Evolutionary conservation across 768 basidiomycete genomes (phyloP).

Genomic region (Chlorophyllum brunneum): DNA sequence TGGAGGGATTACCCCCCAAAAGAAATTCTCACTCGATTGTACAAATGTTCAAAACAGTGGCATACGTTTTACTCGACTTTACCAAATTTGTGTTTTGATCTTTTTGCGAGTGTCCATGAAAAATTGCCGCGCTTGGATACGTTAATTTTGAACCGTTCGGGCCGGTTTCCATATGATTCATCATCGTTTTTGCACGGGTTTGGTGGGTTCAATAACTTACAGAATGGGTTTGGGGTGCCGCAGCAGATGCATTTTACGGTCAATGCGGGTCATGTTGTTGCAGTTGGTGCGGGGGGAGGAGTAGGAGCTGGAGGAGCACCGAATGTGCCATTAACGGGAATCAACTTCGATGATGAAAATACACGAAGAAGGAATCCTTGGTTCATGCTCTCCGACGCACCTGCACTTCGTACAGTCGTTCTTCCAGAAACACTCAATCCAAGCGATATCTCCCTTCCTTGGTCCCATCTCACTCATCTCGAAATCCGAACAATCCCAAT

Average conservation of each 20-base stretch:
- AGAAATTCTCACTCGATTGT: slow-evolving; percentile 2
- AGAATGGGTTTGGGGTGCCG: too few species aligned
- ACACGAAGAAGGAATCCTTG: not conserved
- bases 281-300: too few species aligned
- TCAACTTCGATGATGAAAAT: not conserved
- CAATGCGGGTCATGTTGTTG: too few species aligned
- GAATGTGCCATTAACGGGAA: not conserved
- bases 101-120: slow-evolving; percentile 7
- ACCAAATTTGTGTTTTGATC: slow-evolving; percentile 9
- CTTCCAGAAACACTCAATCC: slow-evolving; percentile 9
- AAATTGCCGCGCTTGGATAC: slow-evolving; percentile 4
- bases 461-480: slow-evolving; percentile 4
- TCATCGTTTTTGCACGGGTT: too few species aligned
- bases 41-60: slow-evolving; percentile 7
- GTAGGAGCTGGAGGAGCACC: too few species aligned
- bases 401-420: slow-evolving; percentile 5
- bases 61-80: slow-evolving; percentile 12
- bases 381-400: slow-evolving; percentile 11
- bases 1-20: slow-evolving; percentile 9
- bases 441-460: slow-evolving; percentile 3
- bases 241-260: too few species aligned
- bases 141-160: slow-evolving; percentile 4
- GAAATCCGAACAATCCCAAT: slow-evolving; percentile 8
- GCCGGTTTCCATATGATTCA: slow-evolving; percentile 5
- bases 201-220: slow-evolving; percentile 3